Base-by-base conservation (phyloP, 2,329 filamentous ascomycete species). In the Diaporthe humulicola region DNA sequence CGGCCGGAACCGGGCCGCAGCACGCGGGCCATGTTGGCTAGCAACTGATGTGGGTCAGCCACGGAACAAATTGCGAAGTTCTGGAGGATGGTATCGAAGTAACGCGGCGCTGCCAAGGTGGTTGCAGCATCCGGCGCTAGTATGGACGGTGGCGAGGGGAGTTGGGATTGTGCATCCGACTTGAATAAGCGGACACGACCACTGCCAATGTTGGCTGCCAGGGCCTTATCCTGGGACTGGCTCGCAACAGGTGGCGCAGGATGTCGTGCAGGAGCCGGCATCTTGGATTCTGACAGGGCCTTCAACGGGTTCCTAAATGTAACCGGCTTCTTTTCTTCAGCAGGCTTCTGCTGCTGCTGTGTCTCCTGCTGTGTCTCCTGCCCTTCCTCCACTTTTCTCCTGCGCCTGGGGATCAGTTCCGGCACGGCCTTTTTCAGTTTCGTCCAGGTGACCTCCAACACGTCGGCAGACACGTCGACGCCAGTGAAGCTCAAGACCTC, bases 41-140 rank as follows among this genome's bases (percentile, higher is more conserved):
- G 81, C 28, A 93, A 84, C 38, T 80, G 81, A 14, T 88, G 85
- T 1, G 91, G 91, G 79, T 92, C 87, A 6, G 85, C 84, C 3
- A 92, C 90, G 78, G 89, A 91, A 82, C 91, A 93, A 36, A 93
- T 86, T 6, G 90, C 91, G 82, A 93, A 93, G 0, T 90, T 92
- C 79, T 93, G 90, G 40, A 93, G 80, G 50, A 93, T 83, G 2
- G 90, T 92, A 82, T 93, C 91, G 83, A 92, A 93, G 76, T 86
- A 86, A 8, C 64, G 70, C 12, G 74, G 73, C n/a, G 50, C 22
- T n/a, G 52, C 19, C 50, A 64, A 17, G 79, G 79, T 8, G 79
- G 77, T 30, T 76, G 75, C 52, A 81, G 80, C 66, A 42, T 76
- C 74, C 28, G 73, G 72, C 80, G 80, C 40, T 60, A 71, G 12